phyloP scores from a whole-genome alignment of 2,329 filamentous ascomycete genomes.

The Periconia sp. region DNA sequence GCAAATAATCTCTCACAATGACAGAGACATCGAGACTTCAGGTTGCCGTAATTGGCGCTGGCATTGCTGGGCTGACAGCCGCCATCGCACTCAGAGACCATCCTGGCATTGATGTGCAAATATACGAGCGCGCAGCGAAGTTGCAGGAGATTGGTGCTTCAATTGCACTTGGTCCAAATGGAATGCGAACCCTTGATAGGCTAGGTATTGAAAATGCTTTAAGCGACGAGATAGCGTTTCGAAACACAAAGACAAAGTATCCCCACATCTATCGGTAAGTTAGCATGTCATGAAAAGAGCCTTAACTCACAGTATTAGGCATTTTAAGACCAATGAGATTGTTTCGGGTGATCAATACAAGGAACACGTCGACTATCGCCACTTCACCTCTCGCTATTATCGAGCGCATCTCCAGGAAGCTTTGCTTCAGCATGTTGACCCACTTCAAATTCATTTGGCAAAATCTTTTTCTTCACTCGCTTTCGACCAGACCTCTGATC shows the following conservation, averaged over 20 bases:
- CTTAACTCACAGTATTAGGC: slow-evolving; percentile 13
- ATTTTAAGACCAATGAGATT: slow-evolving; percentile 48
- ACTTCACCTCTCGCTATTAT: slow-evolving; percentile 45
- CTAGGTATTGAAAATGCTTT: slow-evolving; percentile 40
- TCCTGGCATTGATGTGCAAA: slow-evolving; percentile 36
- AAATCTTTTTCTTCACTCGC: slow-evolving; percentile 30
- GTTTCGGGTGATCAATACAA: slow-evolving; percentile 39
- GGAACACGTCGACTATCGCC: slow-evolving; percentile 35
- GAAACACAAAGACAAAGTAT: slow-evolving; percentile 29
- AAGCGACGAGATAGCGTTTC: slow-evolving; percentile 32
- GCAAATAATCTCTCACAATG: neutral
- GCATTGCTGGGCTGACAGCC: slow-evolving; percentile 48
- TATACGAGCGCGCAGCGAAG: slow-evolving; percentile 45
- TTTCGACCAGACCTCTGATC: slow-evolving; percentile 7
- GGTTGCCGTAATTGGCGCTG: slow-evolving; percentile 45
- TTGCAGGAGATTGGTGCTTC: slow-evolving; percentile 48
- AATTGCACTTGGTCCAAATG: slow-evolving; percentile 49
- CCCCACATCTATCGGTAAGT: slow-evolving; percentile 46
- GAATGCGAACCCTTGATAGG: slow-evolving; percentile 43
- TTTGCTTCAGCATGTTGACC: slow-evolving; percentile 37
- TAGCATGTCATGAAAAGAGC: neutral
- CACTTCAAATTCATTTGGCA: slow-evolving; percentile 35
- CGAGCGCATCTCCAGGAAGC: slow-evolving; percentile 45
- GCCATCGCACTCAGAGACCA: slow-evolving; percentile 42
- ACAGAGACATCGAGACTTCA: slow-evolving; percentile 2